Base-by-base conservation (phyloP, 2,329 filamentous ascomycete species). In the Cercospora sp. region DNA sequence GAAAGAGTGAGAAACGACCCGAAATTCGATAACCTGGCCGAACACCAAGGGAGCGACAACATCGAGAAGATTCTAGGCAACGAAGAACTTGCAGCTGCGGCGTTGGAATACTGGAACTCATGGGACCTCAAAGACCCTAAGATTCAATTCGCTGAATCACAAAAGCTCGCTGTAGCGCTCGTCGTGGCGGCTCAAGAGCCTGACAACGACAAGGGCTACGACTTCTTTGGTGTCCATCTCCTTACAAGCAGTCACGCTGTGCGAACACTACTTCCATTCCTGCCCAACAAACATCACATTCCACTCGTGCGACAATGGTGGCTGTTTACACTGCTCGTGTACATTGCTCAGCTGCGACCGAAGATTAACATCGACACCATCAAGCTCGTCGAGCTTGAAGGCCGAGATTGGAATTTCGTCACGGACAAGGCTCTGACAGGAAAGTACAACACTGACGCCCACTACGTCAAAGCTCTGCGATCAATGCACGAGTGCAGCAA, bases 41-140 rank as follows among this genome's bases (percentile, higher is more conserved):
- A 85, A 13, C 79, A 84, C 6, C 83, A 85, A 0, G 88, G 87
- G 1, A 80, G 83, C 60, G 82, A 85, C 40, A 92, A 95, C 73
- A 83, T 96, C 62, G 84, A 88, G 4, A 80, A 81, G 2, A 82
- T 97, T 7, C 90, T 97, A 69, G 80, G 86, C 40, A 82, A 90
- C 68, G 86, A 90, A 63, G 90, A 94, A 76, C 86, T 90, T 63
- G 90, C 94, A 75, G 84, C 86, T 13, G 84, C 89, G 0, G 82
- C 97, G 16, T 80, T 97, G 57, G 90, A 96, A 73, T 92, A 98
- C 81, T 98, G 93, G 92, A 95, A 96, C 72, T 89, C 91, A 3
- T 97, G 93, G 94, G 83, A 85, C 9, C 84, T 96, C 9, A 80
- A 84, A 8, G 85, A 94, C 68, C 90, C 91, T 0, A 84, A 85